phyloP scores from a whole-genome alignment of 2,329 filamentous ascomycete genomes.

The Ophiocordyceps sinensis region DNA sequence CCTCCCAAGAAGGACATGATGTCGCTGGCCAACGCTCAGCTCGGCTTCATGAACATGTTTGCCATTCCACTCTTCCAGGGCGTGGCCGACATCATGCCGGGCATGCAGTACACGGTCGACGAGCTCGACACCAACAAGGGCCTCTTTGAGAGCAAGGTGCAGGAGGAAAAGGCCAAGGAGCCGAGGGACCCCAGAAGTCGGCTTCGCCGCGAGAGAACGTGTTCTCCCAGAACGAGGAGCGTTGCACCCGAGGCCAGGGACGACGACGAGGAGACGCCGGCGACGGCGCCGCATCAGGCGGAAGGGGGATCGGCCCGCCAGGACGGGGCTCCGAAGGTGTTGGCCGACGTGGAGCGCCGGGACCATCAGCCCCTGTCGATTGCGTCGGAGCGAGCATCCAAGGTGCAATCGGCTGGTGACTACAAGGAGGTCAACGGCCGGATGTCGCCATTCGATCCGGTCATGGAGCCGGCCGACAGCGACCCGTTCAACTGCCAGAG shows the following conservation, averaged over 20 bases:
- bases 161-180: constrained; percentile 42
- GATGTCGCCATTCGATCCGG: constrained; percentile 28
- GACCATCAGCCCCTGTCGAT: constrained; percentile 11
- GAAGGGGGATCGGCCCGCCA: constrained; percentile 8
- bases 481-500: constrained; percentile 30
- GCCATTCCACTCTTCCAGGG: constrained; percentile 83
- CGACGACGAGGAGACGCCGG: constrained; percentile 8
- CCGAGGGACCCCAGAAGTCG: constrained; percentile 20
- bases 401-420: neutral
- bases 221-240: constrained; percentile 31
- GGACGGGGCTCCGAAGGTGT: constrained; percentile 9
- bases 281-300: constrained; percentile 5
- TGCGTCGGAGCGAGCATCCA: neutral
- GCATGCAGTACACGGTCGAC: constrained; percentile 68
- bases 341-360: constrained; percentile 8
- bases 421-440: constrained; percentile 29
- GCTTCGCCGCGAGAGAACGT: constrained; percentile 23
- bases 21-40: constrained; percentile 74
- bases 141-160: constrained; percentile 56
- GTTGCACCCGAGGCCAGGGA: constrained; percentile 17
- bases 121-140: constrained; percentile 67
- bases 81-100: constrained; percentile 72
- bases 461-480: constrained; percentile 31
- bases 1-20: constrained; percentile 70
- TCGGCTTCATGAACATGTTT: constrained; percentile 94